Percentiles rank a stretch among this genome's conserved stretches.
phyloP scores from a whole-genome alignment of 2,329 filamentous ascomycete species.

The Diaporthe helianthi region DNA sequence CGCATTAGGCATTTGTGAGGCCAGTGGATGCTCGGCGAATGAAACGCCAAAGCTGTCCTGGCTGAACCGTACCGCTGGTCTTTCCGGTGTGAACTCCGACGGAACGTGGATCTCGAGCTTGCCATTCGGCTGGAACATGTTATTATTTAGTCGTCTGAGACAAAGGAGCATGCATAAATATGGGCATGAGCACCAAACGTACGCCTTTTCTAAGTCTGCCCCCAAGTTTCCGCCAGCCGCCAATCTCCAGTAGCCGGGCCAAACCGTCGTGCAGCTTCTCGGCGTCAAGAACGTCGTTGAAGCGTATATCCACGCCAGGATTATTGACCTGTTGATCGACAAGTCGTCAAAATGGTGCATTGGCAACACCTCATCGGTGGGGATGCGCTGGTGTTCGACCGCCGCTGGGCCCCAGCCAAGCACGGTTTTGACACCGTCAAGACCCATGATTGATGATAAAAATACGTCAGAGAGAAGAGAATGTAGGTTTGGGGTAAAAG shows the following conservation, averaged over 20 bases:
- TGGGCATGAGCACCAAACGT: background rate
- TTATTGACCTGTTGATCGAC: conserved; percentile 37
- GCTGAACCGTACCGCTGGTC: conserved; percentile 51
- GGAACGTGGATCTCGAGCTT: conserved; percentile 46
- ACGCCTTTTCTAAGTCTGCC: conserved; percentile 47
- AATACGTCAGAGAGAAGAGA: too few species aligned
- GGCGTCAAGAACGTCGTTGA: conserved; percentile 55
- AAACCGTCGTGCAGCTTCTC: conserved; percentile 47
- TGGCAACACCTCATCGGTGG: conserved; percentile 43
- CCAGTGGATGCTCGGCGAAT: conserved; percentile 52
- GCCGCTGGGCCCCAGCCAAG: background rate
- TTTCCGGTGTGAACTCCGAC: conserved; percentile 39
- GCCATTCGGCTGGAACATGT: conserved; percentile 35
- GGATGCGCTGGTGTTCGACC: conserved; percentile 24
- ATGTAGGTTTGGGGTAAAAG: too few species aligned
- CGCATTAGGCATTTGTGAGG: conserved; percentile 45
- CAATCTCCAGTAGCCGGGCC: conserved; percentile 47
- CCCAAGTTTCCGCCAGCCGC: conserved; percentile 55
- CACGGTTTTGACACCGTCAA: background rate
- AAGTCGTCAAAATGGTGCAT: conserved; percentile 45
- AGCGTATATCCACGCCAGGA: conserved; percentile 47
- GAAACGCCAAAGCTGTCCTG: conserved; percentile 45
- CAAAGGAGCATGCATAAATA: background rate
- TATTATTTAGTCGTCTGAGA: too few species aligned
- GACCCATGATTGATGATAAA: background rate